Conservation (phyloP, 2,329 filamentous ascomycete genomes). For the Aspergillus novoparasiticus region DNA sequence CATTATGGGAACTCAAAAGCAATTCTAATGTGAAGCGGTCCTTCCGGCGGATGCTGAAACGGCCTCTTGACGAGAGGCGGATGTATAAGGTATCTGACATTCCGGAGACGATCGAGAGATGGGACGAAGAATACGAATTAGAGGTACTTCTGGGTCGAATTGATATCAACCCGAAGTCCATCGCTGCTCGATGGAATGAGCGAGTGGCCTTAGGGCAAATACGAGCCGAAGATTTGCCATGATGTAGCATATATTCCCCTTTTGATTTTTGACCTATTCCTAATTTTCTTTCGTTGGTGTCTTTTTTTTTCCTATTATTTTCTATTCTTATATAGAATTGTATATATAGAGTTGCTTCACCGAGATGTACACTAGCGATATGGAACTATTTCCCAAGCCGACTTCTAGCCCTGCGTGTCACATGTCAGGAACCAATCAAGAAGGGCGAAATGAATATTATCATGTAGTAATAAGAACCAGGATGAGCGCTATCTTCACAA, state of each 20-base stretch:
- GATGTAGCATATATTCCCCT: slow-evolving; percentile 2
- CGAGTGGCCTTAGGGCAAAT: background rate
- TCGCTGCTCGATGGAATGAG: slow-evolving; percentile 22
- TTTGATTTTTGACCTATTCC: background rate
- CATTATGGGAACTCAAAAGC: slow-evolving; percentile 16
- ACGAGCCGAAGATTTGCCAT: background rate
- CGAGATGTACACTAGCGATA: background rate
- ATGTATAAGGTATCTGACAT: slow-evolving; percentile 18
- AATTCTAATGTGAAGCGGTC: slow-evolving; percentile 15
- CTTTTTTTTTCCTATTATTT: background rate
- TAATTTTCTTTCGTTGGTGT: background rate
- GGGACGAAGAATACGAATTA: slow-evolving; percentile 35
- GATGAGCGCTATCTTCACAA: background rate
- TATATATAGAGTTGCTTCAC: slow-evolving; percentile 1
- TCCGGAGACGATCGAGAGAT: slow-evolving; percentile 19
- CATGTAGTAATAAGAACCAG: background rate
- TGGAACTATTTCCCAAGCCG: background rate
- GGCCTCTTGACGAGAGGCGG: slow-evolving; percentile 14
- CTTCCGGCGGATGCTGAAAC: slow-evolving; percentile 16
- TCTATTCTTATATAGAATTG: background rate
- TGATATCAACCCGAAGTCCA: slow-evolving; percentile 17
- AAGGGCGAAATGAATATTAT: background rate
- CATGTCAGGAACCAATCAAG: background rate
- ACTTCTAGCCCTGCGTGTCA: background rate
- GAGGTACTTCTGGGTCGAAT: slow-evolving; percentile 23